Evolutionary conservation across 78 protist species (phyloP).

Genomic region (Dictyostelium firmibasis): DNA sequence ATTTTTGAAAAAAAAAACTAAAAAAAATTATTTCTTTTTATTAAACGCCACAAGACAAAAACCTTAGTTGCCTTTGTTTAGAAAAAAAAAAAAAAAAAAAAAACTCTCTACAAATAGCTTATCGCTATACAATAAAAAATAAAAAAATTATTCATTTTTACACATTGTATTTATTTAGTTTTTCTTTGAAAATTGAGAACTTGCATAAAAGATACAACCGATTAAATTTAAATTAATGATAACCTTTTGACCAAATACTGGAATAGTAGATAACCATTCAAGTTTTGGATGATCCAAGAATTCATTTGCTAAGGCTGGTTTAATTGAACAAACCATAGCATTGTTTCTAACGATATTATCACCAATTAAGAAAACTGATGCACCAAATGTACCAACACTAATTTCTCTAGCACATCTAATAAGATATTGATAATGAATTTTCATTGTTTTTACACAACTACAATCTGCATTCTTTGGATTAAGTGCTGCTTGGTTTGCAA

Average conservation of each 20-base stretch:
- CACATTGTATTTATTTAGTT: not conserved
- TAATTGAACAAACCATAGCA: not conserved
- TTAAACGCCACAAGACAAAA: too few relatives aligned
- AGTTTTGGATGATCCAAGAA: conserved; percentile 56
- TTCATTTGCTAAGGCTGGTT: not conserved
- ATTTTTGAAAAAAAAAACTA: not conserved
- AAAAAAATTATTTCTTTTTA: too few relatives aligned
- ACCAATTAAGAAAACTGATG: conserved; percentile 70
- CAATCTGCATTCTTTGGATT: not conserved
- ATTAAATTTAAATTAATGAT: conserved; percentile 23
- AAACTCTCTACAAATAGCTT: not conserved
- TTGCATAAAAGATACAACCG: conserved; percentile 43
- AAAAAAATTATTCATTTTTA: too few relatives aligned
- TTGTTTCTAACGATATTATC: conserved; percentile 66
- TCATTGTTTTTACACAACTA: conserved; percentile 21
- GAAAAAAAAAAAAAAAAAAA: not conserved
- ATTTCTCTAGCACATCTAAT: conserved; percentile 70
- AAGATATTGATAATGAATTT: conserved; percentile 55
- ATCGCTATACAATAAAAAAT: not conserved
- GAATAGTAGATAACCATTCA: conserved; percentile 24
- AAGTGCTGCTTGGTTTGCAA: not conserved
- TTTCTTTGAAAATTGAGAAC: not conserved
- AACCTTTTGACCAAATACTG: not conserved
- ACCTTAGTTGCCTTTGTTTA: too few relatives aligned
- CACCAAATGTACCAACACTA: conserved; percentile 53